Percentiles rank a stretch among this genome's conserved stretches.
Conservation (phyloP, 2,329 filamentous ascomycete species). For the Phoma sp. region DNA sequence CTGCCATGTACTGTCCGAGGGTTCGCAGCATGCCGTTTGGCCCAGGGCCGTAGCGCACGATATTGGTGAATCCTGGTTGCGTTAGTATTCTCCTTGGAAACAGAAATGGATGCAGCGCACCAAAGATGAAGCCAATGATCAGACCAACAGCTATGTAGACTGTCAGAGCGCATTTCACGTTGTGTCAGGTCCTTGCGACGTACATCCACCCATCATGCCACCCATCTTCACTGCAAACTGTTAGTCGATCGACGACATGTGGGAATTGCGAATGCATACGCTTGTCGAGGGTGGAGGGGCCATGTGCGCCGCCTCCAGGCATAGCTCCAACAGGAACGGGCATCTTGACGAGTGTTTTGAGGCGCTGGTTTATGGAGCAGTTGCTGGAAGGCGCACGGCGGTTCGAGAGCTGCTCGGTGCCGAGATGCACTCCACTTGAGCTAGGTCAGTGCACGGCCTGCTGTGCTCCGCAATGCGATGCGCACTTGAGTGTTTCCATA, state of each 20-base stretch:
- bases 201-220: conserved; percentile 98
- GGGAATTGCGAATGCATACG: conserved; percentile 55
- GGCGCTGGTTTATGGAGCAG: conserved; percentile 12
- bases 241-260: conserved; percentile 35
- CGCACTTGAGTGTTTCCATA: background rate
- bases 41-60: conserved; percentile 92
- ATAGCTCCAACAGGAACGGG: conserved; percentile 61
- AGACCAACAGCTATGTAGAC: conserved; percentile 79
- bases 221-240: conserved; percentile 85
- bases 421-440: conserved; percentile 13
- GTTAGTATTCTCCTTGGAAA: conserved; percentile 19
- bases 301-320: conserved; percentile 47
- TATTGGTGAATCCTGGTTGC: conserved; percentile 79
- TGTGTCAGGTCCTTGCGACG: conserved; percentile 49
- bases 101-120: conserved; percentile 55
- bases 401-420: conserved; percentile 16
- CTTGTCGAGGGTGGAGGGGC: conserved; percentile 74
- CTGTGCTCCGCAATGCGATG: conserved; percentile 9
- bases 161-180: conserved; percentile 20
- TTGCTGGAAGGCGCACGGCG: conserved; percentile 22
- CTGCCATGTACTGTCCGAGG: conserved; percentile 94
- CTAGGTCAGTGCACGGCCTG: conserved; percentile 19
- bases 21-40: conserved; percentile 93
- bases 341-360: conserved; percentile 50
- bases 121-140: conserved; percentile 98